These are phyloP conservation scores for Phytopythium ostracodes DNA, from an alignment of 352 stramenopile species.

Conservation along the genomic window DNA sequence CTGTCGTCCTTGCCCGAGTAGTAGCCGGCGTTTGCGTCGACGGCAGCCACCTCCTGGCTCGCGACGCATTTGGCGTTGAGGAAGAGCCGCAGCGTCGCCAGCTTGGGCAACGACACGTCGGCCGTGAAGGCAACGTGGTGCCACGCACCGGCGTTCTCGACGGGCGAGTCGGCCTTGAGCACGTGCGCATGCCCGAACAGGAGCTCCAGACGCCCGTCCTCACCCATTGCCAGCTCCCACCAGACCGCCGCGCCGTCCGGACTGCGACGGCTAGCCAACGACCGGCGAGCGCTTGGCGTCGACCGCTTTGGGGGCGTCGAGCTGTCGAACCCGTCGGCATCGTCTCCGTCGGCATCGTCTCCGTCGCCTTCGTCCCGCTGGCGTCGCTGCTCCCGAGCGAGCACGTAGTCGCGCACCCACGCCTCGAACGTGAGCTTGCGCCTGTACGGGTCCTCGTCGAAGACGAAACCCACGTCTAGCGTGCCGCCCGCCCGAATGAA, in stretches of 20 bases:
- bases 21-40: constrained; percentile 26
- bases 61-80: constrained; percentile 54
- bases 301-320: constrained; percentile 10
- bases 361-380: constrained; percentile 16
- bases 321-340: neutral
- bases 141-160: constrained; percentile 41
- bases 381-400: constrained; percentile 29
- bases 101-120: constrained; percentile 47
- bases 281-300: constrained; percentile 5
- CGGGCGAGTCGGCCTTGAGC: constrained; percentile 35
- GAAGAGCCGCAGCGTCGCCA: constrained; percentile 53
- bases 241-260: constrained; percentile 13
- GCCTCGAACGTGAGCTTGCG: constrained; percentile 71
- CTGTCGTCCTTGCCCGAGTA: neutral
- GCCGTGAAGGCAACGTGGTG: constrained; percentile 70
- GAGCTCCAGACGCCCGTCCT: constrained; percentile 42
- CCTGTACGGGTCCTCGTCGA: constrained; percentile 80
- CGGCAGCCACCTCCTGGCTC: constrained; percentile 31
- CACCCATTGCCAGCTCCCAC: constrained; percentile 47
- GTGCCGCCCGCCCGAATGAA: constrained; percentile 47
- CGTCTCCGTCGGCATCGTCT: neutral
- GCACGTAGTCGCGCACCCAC: constrained; percentile 64
- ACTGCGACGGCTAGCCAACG: constrained; percentile 12
- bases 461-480: constrained; percentile 62
- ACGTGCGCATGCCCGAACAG: constrained; percentile 29